These are phyloP conservation scores for Beauveria sp. DNA, from an alignment of 2,329 filamentous ascomycete genomes.

Conservation along the genomic window DNA sequence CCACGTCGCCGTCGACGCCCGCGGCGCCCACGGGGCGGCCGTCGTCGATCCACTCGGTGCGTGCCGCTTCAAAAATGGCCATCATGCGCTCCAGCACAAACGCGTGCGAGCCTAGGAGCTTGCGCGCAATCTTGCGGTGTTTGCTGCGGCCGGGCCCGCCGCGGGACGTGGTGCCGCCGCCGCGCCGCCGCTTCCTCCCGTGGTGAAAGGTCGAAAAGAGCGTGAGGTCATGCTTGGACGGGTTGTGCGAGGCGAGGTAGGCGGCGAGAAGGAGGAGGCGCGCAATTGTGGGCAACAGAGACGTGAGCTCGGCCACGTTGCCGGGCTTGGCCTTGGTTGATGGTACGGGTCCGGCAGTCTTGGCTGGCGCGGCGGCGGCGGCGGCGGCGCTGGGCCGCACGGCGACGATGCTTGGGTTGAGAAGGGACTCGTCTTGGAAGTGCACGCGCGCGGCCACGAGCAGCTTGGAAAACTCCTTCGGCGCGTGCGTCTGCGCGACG, in stretches of 20 bases:
- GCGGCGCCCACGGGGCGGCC: constrained; percentile 20
- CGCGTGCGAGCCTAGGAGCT: constrained; percentile 67
- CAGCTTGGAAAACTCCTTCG: constrained; percentile 77
- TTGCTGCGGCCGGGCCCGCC: constrained; percentile 32
- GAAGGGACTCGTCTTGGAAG: constrained; percentile 64
- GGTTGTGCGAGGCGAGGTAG: constrained; percentile 77
- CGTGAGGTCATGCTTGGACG: constrained; percentile 61
- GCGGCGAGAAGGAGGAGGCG: constrained; percentile 68
- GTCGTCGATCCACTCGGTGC: constrained; percentile 43
- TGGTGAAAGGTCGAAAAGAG: constrained; percentile 68
- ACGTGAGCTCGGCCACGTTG: constrained; percentile 39
- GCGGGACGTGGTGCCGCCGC: constrained; percentile 31
- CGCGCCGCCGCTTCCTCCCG: constrained; percentile 41
- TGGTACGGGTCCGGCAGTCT: background rate
- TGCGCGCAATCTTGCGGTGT: constrained; percentile 66
- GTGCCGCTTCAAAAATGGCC: constrained; percentile 65
- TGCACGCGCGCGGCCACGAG: constrained; percentile 62
- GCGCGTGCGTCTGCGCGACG: constrained; percentile 60
- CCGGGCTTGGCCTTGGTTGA: constrained; percentile 10
- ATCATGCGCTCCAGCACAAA: constrained; percentile 74
- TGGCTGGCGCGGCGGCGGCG: background rate
- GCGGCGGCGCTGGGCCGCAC: constrained; percentile 14
- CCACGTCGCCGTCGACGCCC: constrained; percentile 47
- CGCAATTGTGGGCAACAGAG: constrained; percentile 62
- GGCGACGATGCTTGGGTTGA: constrained; percentile 56